These are phyloP conservation scores for Apophysomyces ossiformis DNA, from an alignment of 371 early-diverging fungal species.

Conservation along the genomic window DNA sequence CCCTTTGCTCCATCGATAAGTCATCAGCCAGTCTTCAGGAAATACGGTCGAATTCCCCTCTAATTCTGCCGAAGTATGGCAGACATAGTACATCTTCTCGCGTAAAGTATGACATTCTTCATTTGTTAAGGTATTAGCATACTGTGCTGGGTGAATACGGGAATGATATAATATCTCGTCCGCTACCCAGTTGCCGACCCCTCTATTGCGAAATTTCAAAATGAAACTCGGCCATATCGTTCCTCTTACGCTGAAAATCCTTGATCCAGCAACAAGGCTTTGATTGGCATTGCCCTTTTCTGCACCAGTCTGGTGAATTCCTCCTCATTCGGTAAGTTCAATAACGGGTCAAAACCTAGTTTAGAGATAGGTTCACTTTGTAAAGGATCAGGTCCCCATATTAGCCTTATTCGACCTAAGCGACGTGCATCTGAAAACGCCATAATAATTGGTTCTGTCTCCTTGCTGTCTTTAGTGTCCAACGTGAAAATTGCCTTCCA, in stretches of 20 bases:
- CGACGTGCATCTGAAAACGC: slow-evolving; percentile 64
- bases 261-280: slow-evolving; percentile 64
- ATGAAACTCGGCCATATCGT: background rate
- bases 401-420: slow-evolving; percentile 54
- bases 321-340: slow-evolving; percentile 43
- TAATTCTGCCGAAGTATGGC: slow-evolving; percentile 48
- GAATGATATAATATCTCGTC: slow-evolving; percentile 18
- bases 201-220: background rate
- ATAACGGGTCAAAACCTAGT: slow-evolving; percentile 66
- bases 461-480: background rate
- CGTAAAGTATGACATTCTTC: slow-evolving; percentile 46
- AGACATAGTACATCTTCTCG: slow-evolving; percentile 44
- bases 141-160: slow-evolving; percentile 30
- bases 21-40: slow-evolving; percentile 68
- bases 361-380: slow-evolving; percentile 48
- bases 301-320: slow-evolving; percentile 37
- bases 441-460: slow-evolving; percentile 28
- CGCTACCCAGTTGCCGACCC: slow-evolving; percentile 15
- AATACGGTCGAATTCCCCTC: slow-evolving; percentile 64
- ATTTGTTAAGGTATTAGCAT: slow-evolving; percentile 47
- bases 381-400: slow-evolving; percentile 45
- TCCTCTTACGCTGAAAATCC: slow-evolving; percentile 51
- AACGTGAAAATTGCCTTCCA: slow-evolving; percentile 16
- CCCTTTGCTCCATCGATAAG: slow-evolving; percentile 62
- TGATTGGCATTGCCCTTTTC: slow-evolving; percentile 54